phyloP scores from a whole-genome alignment of 179 eudicot species.

The Spinacia oleracea region DNA sequence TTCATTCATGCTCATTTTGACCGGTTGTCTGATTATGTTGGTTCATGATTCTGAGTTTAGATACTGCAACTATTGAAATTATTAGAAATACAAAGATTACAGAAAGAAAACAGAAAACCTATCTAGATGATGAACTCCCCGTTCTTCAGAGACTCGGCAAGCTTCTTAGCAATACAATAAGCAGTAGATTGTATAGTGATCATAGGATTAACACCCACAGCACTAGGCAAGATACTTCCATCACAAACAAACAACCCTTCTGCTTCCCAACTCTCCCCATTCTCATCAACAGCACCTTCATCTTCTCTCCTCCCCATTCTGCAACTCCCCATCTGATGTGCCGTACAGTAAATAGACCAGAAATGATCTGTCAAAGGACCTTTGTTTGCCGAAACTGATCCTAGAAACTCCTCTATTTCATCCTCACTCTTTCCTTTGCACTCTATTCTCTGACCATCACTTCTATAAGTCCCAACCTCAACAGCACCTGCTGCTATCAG shows the following conservation, averaged over 20 bases:
- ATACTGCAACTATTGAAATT: neutral
- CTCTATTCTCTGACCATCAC: conserved; percentile 63
- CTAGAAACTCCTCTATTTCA: conserved; percentile 57
- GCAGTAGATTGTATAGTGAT: conserved; percentile 74
- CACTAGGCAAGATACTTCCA: conserved; percentile 65
- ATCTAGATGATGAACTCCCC: conserved; percentile 16
- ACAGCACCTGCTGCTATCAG: conserved; percentile 74
- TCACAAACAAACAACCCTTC: conserved; percentile 67
- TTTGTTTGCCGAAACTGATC: conserved; percentile 39
- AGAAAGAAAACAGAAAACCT: neutral
- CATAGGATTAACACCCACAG: conserved; percentile 89
- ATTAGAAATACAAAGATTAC: neutral
- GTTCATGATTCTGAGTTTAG: neutral
- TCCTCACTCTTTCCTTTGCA: conserved; percentile 50
- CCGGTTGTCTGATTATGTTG: neutral
- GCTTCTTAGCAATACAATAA: conserved; percentile 55
- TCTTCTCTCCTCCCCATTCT: conserved; percentile 54
- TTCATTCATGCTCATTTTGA: neutral
- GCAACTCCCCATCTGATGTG: conserved; percentile 89
- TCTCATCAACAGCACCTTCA: conserved; percentile 67
- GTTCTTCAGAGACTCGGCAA: conserved; percentile 47
- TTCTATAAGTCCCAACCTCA: conserved; percentile 80
- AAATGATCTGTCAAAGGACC: conserved; percentile 43
- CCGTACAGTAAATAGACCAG: conserved; percentile 57
- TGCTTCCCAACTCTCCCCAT: conserved; percentile 83